Evolutionary conservation across 169 alveolate species (phyloP).

Genomic region (Babesia sp.): DNA sequence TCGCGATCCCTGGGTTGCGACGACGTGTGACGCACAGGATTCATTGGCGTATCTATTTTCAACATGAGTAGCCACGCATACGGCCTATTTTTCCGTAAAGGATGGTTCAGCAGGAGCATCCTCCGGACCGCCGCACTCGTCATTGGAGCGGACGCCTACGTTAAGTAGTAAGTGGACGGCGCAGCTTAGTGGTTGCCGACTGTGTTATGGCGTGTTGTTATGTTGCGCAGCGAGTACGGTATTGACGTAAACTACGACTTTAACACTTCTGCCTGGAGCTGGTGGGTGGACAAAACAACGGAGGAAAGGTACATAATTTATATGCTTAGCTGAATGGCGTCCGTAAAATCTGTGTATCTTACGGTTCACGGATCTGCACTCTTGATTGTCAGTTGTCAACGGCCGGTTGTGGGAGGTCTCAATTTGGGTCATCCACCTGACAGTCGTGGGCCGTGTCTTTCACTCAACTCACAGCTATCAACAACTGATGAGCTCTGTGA

Average conservation of each 20-base stretch:
- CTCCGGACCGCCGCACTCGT: slow-evolving; percentile 35
- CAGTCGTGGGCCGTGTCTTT: too few relatives aligned
- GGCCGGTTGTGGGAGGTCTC: too few relatives aligned
- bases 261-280: slow-evolving; percentile 48
- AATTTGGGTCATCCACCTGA: too few relatives aligned
- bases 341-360: not conserved
- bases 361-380: too few relatives aligned
- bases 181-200: not conserved
- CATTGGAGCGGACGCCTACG: slow-evolving; percentile 51
- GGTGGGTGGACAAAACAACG: slow-evolving; percentile 62
- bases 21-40: not conserved
- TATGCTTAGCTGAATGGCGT: not conserved
- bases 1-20: not conserved
- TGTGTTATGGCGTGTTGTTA: not conserved
- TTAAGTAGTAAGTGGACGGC: slow-evolving; percentile 44
- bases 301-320: slow-evolving; percentile 44
- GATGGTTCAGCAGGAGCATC: slow-evolving; percentile 60
- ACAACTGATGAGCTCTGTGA: too few relatives aligned
- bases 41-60: not conserved
- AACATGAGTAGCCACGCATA: slow-evolving; percentile 41
- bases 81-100: slow-evolving; percentile 60
- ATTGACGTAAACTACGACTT: slow-evolving; percentile 35
- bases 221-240: slow-evolving; percentile 53
- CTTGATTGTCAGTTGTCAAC: too few relatives aligned
- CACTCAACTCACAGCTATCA: too few relatives aligned